Evolutionary conservation across 2,329 filamentous ascomycete species (phyloP), one percentile per base, ranked within the genome.

Genomic region (Diaporthe ilicicola): DNA sequence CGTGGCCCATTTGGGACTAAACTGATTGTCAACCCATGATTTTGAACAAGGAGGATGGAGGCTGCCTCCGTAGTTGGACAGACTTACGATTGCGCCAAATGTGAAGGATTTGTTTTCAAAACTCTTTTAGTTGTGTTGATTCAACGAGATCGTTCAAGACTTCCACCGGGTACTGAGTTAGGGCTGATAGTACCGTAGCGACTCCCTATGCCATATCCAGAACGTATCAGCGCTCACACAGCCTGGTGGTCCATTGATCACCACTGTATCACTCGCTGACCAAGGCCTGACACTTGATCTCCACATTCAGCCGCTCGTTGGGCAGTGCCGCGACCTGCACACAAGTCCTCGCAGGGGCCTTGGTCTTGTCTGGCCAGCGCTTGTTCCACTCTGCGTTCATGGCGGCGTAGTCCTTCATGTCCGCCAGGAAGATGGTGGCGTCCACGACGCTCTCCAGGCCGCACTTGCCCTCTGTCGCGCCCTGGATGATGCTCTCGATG

Each of bases 331-430:
- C 76, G 9, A 81, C 79, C 72, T 81, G 76, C 37, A 80, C 77
- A 53, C 77, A 79, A 22, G 79, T 81, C 72, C 79, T 71, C 10
- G 79, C 77, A 9, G 79, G 78, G 10, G 78, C 79, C 50, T 73
- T 76, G 42, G 74, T 73, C 71, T 76, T 77, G 55, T 80, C 78
- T 1, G 78, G 78, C 77, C 77, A 81, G 55, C 78, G 74, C 73
- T 75, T 78, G 73, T 81, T 80, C 78, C 78, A 81, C 74, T 79
- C 79, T 44, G 75, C 76, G 56, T 81, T 81, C 79, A 80, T 80
- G 39, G 76, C 75, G 6, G 73, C 77, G 69, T 80, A 80, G 67
- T 80, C 79, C 32, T 62, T 70, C 67, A 80, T 79, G 65, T 80
- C 77, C 12, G 75, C 77, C 70, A 80, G 53, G 69, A 80, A 81